Evolutionary conservation across 2,329 filamentous ascomycete species (phyloP).

Genomic region (Pestalotiopsis sp.): DNA sequence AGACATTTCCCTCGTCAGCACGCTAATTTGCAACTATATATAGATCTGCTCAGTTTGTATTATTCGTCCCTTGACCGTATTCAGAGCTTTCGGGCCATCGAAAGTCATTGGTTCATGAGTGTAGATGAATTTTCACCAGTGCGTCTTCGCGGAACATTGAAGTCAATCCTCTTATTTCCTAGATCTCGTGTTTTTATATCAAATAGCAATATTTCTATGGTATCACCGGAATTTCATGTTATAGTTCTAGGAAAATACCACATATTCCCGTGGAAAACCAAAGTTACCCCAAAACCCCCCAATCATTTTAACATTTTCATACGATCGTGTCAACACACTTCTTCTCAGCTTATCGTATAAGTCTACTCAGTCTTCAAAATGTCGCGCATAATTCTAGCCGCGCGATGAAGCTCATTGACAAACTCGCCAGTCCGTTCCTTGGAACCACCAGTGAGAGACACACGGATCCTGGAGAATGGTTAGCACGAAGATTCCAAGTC

Average conservation of each 20-base stretch:
- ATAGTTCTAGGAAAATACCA: too few species aligned
- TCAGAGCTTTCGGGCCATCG: neutral
- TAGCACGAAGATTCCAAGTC: neutral
- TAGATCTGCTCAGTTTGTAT: neutral
- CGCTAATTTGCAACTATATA: neutral
- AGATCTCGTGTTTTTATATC: too few species aligned
- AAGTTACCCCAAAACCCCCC: neutral
- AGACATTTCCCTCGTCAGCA: neutral
- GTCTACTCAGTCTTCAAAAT: neutral
- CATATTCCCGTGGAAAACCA: neutral
- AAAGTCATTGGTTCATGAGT: too few species aligned
- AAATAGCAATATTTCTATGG: too few species aligned
- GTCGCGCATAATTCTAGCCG: slow-evolving; percentile 12
- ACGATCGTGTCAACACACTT: neutral
- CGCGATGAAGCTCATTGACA: slow-evolving; percentile 11
- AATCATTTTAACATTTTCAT: neutral
- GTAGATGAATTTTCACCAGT: too few species aligned
- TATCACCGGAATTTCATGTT: too few species aligned
- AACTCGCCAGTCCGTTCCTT: slow-evolving; percentile 11
- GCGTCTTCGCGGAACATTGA: too few species aligned
- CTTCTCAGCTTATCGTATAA: neutral
- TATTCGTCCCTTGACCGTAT: neutral
- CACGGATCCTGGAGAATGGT: neutral
- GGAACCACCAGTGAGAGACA: slow-evolving; percentile 12
- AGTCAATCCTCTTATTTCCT: too few species aligned